Evolutionary conservation across 2,329 filamentous ascomycete species (phyloP).

Genomic region (Ophiostoma angusticollis): DNA sequence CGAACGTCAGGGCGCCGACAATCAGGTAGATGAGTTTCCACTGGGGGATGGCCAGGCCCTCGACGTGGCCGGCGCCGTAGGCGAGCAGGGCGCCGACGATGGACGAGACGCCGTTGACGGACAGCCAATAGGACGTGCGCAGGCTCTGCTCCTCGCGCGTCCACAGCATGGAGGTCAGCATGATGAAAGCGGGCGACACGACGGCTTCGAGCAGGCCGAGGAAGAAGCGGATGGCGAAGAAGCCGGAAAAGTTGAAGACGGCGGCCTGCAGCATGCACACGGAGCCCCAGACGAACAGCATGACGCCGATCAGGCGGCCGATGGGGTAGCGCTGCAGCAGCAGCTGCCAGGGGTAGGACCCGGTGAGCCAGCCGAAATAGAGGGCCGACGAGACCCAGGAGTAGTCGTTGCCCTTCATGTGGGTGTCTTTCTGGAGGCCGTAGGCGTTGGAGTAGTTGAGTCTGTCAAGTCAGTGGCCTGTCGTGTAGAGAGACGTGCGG

Average conservation of each 20-base stretch:
- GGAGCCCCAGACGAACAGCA: constrained; percentile 31
- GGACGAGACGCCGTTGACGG: constrained; percentile 19
- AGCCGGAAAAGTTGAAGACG: constrained; percentile 21
- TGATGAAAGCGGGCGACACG: constrained; percentile 23
- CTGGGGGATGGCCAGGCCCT: constrained; percentile 15
- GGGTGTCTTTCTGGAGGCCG: constrained; percentile 27
- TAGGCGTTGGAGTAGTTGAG: constrained; percentile 29
- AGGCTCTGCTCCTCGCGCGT: constrained; percentile 25
- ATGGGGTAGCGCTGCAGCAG: constrained; percentile 29
- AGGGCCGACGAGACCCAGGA: constrained; percentile 31
- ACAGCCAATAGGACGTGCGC: constrained; percentile 23
- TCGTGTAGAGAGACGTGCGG: not conserved
- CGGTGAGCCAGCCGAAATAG: constrained; percentile 30
- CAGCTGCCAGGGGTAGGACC: constrained; percentile 27
- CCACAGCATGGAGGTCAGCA: constrained; percentile 27
- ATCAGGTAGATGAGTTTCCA: constrained; percentile 18
- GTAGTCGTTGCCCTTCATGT: constrained; percentile 28
- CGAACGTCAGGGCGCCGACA: constrained; percentile 15
- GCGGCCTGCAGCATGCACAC: constrained; percentile 19
- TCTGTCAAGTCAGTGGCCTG: not conserved
- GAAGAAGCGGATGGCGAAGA: constrained; percentile 25
- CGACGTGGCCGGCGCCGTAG: constrained; percentile 19
- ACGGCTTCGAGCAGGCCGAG: constrained; percentile 30
- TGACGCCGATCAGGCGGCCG: constrained; percentile 27
- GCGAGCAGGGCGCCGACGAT: constrained; percentile 20